phyloP scores from a whole-genome alignment of 306 rosid genomes.

The Castanea sativa region DNA sequence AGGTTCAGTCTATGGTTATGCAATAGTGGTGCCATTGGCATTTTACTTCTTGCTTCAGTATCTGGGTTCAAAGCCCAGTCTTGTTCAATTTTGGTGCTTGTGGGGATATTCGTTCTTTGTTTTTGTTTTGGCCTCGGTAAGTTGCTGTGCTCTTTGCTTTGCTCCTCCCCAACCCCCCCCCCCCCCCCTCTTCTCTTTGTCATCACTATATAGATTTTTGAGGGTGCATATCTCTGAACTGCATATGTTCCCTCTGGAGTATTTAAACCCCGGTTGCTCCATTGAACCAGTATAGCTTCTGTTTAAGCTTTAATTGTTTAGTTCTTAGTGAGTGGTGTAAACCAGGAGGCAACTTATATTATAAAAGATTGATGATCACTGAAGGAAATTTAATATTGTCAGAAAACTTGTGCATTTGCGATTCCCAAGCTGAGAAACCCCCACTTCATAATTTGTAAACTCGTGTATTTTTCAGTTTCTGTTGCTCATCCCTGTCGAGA shows the following conservation, averaged over 20 bases:
- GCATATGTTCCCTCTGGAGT: not conserved
- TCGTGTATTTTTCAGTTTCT: slow-evolving; percentile 58
- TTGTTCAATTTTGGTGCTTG: slow-evolving; percentile 88
- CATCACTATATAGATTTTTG: not conserved
- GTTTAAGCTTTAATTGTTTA: not conserved
- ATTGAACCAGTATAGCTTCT: not conserved
- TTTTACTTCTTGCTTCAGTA: slow-evolving; percentile 84
- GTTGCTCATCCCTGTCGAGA: slow-evolving; percentile 80
- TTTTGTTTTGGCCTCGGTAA: slow-evolving; percentile 78
- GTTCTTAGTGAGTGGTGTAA: not conserved
- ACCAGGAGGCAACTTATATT: not conserved
- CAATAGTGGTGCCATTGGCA: slow-evolving; percentile 76
- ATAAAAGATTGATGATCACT: not conserved
- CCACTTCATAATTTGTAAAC: not conserved
- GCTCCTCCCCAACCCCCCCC: not conserved
- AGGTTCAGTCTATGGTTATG: slow-evolving; percentile 75
- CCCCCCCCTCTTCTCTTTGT: not conserved
- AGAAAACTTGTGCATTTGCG: not conserved
- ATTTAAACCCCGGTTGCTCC: not conserved
- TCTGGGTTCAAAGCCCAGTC: slow-evolving; percentile 75
- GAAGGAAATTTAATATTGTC: not conserved
- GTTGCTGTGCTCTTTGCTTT: slow-evolving; percentile 32
- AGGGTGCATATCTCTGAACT: not conserved
- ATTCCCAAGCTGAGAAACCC: not conserved
- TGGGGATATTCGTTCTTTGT: slow-evolving; percentile 98